phyloP scores from a whole-genome alignment of 768 basidiomycete genomes.

The Aureoboletus auriporus region DNA sequence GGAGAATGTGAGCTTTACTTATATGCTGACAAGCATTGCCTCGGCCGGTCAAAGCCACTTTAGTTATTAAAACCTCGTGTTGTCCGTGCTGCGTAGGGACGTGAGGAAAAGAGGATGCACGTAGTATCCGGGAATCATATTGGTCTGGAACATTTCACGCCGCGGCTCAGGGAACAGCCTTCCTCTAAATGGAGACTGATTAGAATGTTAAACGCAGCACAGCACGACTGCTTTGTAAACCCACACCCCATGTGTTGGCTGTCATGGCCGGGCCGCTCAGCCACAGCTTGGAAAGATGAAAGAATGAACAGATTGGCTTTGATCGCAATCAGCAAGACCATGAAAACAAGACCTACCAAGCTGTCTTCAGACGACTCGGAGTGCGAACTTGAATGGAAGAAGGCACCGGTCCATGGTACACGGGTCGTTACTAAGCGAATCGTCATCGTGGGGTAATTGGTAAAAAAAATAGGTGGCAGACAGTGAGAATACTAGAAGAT shows the following conservation, averaged over 20 bases:
- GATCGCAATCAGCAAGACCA: constrained; percentile 5
- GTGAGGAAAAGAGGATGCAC: constrained; percentile 24
- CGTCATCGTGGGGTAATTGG: constrained; percentile 23
- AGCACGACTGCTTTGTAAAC: constrained; percentile 21
- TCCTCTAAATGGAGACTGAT: constrained; percentile 27
- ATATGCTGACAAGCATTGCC: constrained; percentile 30
- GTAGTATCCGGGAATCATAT: constrained; percentile 24
- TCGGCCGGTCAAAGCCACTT: constrained; percentile 21
- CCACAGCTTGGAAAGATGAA: constrained; percentile 20
- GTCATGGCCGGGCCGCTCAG: constrained; percentile 7
- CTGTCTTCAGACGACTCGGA: not conserved
- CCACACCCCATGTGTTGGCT: constrained; percentile 5
- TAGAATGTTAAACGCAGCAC: constrained; percentile 28
- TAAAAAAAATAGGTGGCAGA: not conserved
- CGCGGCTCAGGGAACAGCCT: constrained; percentile 33
- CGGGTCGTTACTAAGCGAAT: constrained; percentile 1
- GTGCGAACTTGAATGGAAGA: not conserved
- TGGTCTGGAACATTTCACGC: constrained; percentile 30
- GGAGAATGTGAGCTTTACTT: constrained; percentile 19
- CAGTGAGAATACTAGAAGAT: constrained; percentile 7
- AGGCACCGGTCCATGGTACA: too few relatives aligned
- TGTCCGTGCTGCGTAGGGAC: constrained; percentile 29
- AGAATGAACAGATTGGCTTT: constrained; percentile 4
- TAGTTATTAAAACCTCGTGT: constrained; percentile 33
- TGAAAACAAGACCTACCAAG: constrained; percentile 6